phyloP scores from a whole-genome alignment of 225 moss, liverwort and hornwort species.

The Sphagnum contortum region DNA sequence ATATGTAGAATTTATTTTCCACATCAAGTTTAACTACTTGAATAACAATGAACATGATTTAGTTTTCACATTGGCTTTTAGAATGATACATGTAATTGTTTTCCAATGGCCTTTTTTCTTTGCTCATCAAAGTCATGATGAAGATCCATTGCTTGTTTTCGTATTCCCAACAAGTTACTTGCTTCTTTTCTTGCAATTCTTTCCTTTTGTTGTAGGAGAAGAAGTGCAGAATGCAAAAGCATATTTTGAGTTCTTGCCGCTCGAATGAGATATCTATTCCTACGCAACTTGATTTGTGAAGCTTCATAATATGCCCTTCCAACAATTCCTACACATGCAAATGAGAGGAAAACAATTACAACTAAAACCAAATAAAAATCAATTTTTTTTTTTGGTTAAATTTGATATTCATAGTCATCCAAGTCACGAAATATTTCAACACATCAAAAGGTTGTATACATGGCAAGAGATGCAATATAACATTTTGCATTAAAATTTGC shows the following conservation, averaged over 20 bases:
- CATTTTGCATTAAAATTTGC: no score
- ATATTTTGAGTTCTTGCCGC: constrained; percentile 56
- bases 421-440: no score
- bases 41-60: no score
- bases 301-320: constrained; percentile 88
- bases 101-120: constrained; percentile 38
- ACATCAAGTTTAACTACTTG: no score
- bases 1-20: no score
- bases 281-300: constrained; percentile 62
- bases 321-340: constrained; percentile 37
- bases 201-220: constrained; percentile 54
- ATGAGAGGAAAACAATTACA: no score
- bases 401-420: no score
- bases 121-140: constrained; percentile 45
- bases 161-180: constrained; percentile 38
- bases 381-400: no score
- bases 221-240: constrained; percentile 60
- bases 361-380: no score
- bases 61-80: no score
- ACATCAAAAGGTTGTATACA: no score
- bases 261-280: constrained; percentile 60
- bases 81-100: constrained; percentile 41
- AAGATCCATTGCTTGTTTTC: constrained; percentile 36
- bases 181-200: constrained; percentile 45
- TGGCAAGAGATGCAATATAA: no score